Evolutionary conservation across 495 filamentous ascomycete species (phyloP).

Genomic region (Aspergillus sclerotiicarbonarius): DNA sequence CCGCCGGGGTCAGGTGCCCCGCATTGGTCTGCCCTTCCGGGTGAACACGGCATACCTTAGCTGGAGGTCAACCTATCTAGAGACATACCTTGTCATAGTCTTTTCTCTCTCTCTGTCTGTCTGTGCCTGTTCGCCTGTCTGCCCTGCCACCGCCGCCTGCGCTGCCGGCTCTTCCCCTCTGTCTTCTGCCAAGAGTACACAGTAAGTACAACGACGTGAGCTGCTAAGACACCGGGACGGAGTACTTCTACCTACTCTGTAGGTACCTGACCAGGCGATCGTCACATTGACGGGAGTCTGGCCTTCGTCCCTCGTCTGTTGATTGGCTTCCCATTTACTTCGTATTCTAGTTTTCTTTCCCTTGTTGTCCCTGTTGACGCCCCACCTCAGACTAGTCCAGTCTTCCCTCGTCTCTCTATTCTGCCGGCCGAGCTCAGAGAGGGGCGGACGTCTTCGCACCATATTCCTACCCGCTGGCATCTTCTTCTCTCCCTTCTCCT

Average conservation of each 20-base stretch:
- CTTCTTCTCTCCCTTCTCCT: not conserved
- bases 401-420: not conserved
- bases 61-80: not conserved
- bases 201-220: too few relatives aligned
- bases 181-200: too few relatives aligned
- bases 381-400: not conserved
- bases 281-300: not conserved
- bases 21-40: slow-evolving; percentile 10
- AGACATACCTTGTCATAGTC: not conserved
- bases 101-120: not conserved
- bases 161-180: too few relatives aligned
- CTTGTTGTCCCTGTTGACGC: not conserved
- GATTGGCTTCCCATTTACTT: not conserved
- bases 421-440: not conserved
- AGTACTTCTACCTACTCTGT: not conserved
- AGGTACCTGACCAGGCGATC: not conserved
- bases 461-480: not conserved
- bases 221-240: too few relatives aligned
- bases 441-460: not conserved
- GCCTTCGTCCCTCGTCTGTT: not conserved
- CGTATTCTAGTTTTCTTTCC: slow-evolving; percentile 6
- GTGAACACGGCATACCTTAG: not conserved
- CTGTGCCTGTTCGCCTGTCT: too few relatives aligned
- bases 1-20: slow-evolving; percentile 9
- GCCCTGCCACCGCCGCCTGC: too few relatives aligned